Base-by-base conservation (phyloP, 1,284 basidiomycete genomes). In the Schizophyllum amplum region DNA sequence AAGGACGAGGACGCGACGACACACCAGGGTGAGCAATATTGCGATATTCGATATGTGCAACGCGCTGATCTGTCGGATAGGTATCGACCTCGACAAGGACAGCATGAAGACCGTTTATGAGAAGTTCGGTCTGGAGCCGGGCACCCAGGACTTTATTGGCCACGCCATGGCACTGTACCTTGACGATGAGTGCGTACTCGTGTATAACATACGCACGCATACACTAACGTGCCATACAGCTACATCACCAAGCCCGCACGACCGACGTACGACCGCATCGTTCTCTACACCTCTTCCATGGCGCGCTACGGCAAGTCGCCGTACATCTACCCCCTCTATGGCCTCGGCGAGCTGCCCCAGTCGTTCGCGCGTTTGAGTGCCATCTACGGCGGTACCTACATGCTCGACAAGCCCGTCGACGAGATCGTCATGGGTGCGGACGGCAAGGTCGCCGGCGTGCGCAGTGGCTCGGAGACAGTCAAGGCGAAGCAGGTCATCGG, bases 361-460 rank as follows among this genome's bases (percentile, higher is more conserved):
- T 94, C 96, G 2, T 99, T 99, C 69, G 97, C 97, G 17, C 94
- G 97, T 69, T 82, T 98, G 58, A 95, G 92, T 63, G 97, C 97
- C 65, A 98, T 99, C 71, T 98, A 99, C 71, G 97, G 97, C 56
- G 97, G 97, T 55, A 99, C 97, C 17, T 99, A 99, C 78, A 99
- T 99, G 97, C 88, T 99, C 58, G 94, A 98, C 80, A 99, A 99
- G 77, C 80, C 80, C 58, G 90, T 98, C 65, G 87, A 98, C 63
- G 85, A 92, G 71, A 94, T 99, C 66, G 88, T 98, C 60, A 90
- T 89, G 53, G 90, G 89, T 68, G 68, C 75, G 7, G 83, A 88
- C 60, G 97, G 97, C 68, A 92, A 91, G 71, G 98, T 99, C 66
- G 81, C 90, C 55, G 96, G 97, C 57, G 97, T 99, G 49, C 89